Conservation (phyloP, 2,329 filamentous ascomycete genomes). For the Lachnellula occidentalis region DNA sequence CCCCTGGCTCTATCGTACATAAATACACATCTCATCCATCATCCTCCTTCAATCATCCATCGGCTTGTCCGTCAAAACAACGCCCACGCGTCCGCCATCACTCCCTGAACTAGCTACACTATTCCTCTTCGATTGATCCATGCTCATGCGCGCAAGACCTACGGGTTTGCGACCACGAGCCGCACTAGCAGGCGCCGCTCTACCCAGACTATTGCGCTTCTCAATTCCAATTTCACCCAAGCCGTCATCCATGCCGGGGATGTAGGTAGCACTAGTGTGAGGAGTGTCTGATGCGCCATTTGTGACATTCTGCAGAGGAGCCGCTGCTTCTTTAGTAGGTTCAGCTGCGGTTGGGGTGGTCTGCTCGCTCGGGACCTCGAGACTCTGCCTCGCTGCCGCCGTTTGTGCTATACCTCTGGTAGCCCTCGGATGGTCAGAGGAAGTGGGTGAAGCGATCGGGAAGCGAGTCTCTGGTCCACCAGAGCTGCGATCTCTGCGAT, state of each 20-base stretch:
- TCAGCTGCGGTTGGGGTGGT: conserved; percentile 17
- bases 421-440: conserved; percentile 37
- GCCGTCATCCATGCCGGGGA: conserved; percentile 25
- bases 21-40: conserved; percentile 8
- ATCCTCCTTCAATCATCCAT: conserved; percentile 59
- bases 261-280: conserved; percentile 29
- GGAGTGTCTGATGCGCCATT: conserved; percentile 13
- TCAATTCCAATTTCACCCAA: conserved; percentile 36
- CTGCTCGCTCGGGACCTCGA: conserved; percentile 64
- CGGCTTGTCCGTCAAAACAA: conserved; percentile 68
- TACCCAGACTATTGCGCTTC: conserved; percentile 62
- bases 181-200: conserved; percentile 44
- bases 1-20: conserved; percentile 19
- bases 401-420: conserved; percentile 29
- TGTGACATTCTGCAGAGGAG: conserved; percentile 5
- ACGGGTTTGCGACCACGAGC: conserved; percentile 35
- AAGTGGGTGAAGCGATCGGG: conserved; percentile 66
- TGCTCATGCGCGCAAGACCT: conserved; percentile 31
- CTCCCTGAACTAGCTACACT: conserved; percentile 29
- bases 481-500: conserved; percentile 76
- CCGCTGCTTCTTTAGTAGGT: conserved; percentile 16
- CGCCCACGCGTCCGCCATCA: conserved; percentile 41
- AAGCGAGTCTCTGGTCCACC: conserved; percentile 73
- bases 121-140: conserved; percentile 26
- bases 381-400: conserved; percentile 50